These are phyloP conservation scores for Trichoderma afroharzianum DNA, from an alignment of 2,329 filamentous ascomycete species.

Conservation along the genomic window DNA sequence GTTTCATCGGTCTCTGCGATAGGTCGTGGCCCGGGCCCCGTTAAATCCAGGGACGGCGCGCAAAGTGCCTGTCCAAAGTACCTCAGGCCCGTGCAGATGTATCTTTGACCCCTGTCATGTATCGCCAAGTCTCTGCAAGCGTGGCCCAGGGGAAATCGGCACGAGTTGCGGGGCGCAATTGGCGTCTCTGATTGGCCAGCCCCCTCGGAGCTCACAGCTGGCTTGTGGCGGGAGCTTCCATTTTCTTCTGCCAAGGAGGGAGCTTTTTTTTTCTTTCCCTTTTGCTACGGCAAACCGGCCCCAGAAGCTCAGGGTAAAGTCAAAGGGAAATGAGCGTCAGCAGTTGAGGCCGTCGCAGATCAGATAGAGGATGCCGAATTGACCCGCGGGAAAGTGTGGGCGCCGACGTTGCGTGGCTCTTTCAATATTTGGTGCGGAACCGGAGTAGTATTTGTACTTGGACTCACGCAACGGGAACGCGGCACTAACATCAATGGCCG, in stretches of 20 bases:
- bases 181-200: conserved; percentile 16
- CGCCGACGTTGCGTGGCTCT: not conserved
- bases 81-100: not conserved
- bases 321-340: not conserved
- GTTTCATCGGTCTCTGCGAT: conserved; percentile 11
- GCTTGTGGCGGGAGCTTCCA: conserved; percentile 12
- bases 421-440: not conserved
- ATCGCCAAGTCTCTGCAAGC: conserved; percentile 12
- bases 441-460: not conserved
- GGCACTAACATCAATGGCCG: not conserved
- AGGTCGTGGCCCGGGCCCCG: not conserved
- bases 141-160: conserved; percentile 18
- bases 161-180: conserved; percentile 20
- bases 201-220: conserved; percentile 6
- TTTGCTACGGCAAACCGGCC: not conserved
- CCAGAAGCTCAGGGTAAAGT: not conserved
- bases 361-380: not conserved
- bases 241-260: conserved; percentile 8
- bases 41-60: not conserved
- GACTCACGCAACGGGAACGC: not conserved
- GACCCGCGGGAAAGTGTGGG: not conserved
- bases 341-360: not conserved
- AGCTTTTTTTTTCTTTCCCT: not conserved
- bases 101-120: conserved; percentile 13
- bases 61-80: not conserved